Percentiles rank a stretch among this genome's conserved stretches.
Evolutionary conservation across 306 rosid species (phyloP).

Genomic region (Urtica urens): DNA sequence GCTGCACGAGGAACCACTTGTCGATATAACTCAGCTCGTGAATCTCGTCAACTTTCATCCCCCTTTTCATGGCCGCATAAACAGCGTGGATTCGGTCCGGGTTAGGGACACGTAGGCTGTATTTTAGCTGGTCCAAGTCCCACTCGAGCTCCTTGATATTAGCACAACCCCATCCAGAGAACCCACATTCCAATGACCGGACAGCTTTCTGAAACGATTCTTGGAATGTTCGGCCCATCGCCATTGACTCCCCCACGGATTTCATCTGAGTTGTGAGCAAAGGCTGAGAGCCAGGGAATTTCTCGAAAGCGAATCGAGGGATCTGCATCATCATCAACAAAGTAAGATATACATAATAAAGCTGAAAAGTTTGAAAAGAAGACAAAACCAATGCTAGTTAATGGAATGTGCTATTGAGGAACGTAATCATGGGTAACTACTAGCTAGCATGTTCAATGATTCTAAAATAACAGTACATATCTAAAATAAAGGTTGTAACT

Average conservation of each 20-base stretch:
- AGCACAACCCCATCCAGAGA: conserved; percentile 83
- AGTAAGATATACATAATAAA: neutral
- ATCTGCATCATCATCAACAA: conserved; percentile 49
- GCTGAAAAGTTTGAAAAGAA: no score
- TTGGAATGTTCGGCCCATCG: conserved; percentile 87
- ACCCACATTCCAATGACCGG: conserved; percentile 80
- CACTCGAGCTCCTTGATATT: conserved; percentile 63
- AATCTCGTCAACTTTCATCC: conserved; percentile 77
- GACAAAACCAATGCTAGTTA: no score
- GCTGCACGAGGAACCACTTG: conserved; percentile 86
- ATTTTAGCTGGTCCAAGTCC: conserved; percentile 85
- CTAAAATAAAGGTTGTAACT: neutral
- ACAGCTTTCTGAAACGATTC: conserved; percentile 95
- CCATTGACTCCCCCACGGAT: conserved; percentile 96
- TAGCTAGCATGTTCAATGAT: neutral
- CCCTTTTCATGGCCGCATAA: conserved; percentile 94
- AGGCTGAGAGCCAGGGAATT: conserved; percentile 98
- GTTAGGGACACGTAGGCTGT: conserved; percentile 81
- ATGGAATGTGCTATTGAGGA: neutral
- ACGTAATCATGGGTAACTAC: neutral
- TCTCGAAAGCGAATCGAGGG: conserved; percentile 93
- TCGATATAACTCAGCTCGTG: conserved; percentile 72
- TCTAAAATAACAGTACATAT: neutral
- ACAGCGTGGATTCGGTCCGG: conserved; percentile 87
- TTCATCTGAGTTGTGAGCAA: conserved; percentile 93